Conservation (phyloP, 2,329 filamentous ascomycete genomes). For the Zarea fungicola region DNA sequence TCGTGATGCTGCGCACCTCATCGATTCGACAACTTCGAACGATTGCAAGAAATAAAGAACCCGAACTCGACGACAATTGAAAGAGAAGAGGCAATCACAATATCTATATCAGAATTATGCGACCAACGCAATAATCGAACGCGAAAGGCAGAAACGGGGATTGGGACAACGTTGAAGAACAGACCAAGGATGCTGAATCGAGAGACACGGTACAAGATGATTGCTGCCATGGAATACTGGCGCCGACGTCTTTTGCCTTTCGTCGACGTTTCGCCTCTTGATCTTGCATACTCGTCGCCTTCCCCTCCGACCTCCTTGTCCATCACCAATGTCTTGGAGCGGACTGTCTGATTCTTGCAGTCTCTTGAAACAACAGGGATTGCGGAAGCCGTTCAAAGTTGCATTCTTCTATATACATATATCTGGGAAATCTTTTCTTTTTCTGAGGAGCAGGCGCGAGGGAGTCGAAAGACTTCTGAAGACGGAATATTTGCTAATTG, state of each 20-base stretch:
- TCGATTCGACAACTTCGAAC: background rate
- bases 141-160: slow-evolving; percentile 9
- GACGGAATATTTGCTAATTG: slow-evolving; percentile 70
- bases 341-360: background rate
- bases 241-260: background rate
- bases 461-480: slow-evolving; percentile 67
- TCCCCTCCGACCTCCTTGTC: slow-evolving; percentile 10
- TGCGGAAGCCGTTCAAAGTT: slow-evolving; percentile 1
- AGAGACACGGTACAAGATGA: background rate
- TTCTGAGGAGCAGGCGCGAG: slow-evolving; percentile 60
- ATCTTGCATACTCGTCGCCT: background rate
- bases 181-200: background rate
- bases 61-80: background rate
- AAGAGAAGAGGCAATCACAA: background rate
- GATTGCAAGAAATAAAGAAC: too few species aligned
- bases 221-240: slow-evolving; percentile 5
- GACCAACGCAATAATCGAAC: background rate
- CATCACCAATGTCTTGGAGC: slow-evolving; percentile 11
- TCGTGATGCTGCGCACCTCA: slow-evolving; percentile 10
- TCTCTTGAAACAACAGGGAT: slow-evolving; percentile 5
- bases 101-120: background rate
- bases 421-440: background rate
- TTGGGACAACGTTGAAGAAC: background rate
- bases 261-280: background rate
- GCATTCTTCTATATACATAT: background rate